Evolutionary conservation across 2,329 filamentous ascomycete genomes (phyloP).

Genomic region (Diaporthe australafricana): DNA sequence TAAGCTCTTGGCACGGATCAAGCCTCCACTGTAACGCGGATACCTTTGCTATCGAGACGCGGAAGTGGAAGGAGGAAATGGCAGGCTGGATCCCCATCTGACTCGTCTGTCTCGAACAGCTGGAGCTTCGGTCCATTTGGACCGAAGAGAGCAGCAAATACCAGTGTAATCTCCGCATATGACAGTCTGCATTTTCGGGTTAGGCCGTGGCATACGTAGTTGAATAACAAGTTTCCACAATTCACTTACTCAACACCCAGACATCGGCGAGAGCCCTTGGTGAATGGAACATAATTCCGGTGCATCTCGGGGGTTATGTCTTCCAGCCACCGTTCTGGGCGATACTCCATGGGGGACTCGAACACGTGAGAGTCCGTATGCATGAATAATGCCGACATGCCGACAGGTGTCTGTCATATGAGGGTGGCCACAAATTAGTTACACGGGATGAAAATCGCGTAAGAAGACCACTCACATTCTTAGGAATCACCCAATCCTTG

Average conservation of each 20-base stretch:
- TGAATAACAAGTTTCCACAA: not conserved
- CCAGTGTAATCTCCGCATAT: not conserved
- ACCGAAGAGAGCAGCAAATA: not conserved
- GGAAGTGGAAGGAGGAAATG: constrained; percentile 2
- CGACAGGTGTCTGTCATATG: constrained; percentile 13
- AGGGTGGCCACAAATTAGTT: not conserved
- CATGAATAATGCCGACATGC: constrained; percentile 23
- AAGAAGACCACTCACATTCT: not conserved
- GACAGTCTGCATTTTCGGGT: not conserved
- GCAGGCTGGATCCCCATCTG: not conserved
- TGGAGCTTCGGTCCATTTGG: not conserved
- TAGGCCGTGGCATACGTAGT: not conserved
- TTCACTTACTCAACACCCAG: constrained; percentile 4
- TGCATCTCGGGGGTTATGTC: not conserved
- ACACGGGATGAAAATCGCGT: too few relatives aligned
- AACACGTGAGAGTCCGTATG: constrained; percentile 6
- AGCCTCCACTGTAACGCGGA: constrained; percentile 6
- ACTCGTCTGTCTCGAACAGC: not conserved
- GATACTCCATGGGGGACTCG: not conserved
- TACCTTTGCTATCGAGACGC: constrained; percentile 6
- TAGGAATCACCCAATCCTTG: constrained; percentile 16
- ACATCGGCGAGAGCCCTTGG: not conserved
- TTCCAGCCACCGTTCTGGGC: constrained; percentile 8
- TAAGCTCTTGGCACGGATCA: not conserved
- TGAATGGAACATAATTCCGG: constrained; percentile 3